Percentiles rank a stretch among this genome's conserved stretches.
These are phyloP conservation scores for Balansia obtecta DNA, from an alignment of 2,329 filamentous ascomycete genomes.

Conservation along the genomic window DNA sequence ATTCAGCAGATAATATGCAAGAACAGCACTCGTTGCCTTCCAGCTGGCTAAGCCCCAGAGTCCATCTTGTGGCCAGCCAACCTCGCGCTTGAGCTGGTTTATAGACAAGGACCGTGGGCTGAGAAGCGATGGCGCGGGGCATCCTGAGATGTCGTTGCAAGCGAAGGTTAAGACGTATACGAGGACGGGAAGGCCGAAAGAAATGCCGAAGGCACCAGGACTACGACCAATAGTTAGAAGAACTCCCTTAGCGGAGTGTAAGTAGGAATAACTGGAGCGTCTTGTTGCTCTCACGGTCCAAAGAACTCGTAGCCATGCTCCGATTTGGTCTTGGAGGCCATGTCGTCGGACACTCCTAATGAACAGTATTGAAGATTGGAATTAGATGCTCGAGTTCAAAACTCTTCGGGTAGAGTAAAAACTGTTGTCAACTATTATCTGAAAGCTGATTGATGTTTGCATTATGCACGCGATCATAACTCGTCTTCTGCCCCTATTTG, in stretches of 20 bases:
- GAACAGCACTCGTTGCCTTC: constrained; percentile 53
- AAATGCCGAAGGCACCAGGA: constrained; percentile 63
- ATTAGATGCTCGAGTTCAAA: background rate
- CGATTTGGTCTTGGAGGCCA: constrained; percentile 20
- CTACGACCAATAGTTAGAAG: constrained; percentile 29
- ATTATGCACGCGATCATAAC: too few species aligned
- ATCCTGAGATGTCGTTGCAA: constrained; percentile 89
- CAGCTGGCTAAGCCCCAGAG: constrained; percentile 57
- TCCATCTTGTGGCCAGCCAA: constrained; percentile 68
- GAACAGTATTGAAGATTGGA: background rate
- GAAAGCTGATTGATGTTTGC: too few species aligned
- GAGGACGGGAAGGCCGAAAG: constrained; percentile 66
- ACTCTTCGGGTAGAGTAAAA: too few species aligned
- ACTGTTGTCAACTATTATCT: too few species aligned
- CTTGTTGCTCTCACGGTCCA: constrained; percentile 30
- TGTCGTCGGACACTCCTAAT: constrained; percentile 9
- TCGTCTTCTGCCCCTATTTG: too few species aligned
- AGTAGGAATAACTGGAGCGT: background rate
- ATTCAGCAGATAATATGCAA: constrained; percentile 70
- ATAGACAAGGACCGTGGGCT: constrained; percentile 59
- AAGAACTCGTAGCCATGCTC: constrained; percentile 38
- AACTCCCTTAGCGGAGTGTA: background rate
- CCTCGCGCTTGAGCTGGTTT: constrained; percentile 62
- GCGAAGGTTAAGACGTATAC: constrained; percentile 71
- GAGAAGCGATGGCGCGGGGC: constrained; percentile 72